Conservation (phyloP, 2,329 filamentous ascomycete genomes). For the Fusarium agapanthi region DNA sequence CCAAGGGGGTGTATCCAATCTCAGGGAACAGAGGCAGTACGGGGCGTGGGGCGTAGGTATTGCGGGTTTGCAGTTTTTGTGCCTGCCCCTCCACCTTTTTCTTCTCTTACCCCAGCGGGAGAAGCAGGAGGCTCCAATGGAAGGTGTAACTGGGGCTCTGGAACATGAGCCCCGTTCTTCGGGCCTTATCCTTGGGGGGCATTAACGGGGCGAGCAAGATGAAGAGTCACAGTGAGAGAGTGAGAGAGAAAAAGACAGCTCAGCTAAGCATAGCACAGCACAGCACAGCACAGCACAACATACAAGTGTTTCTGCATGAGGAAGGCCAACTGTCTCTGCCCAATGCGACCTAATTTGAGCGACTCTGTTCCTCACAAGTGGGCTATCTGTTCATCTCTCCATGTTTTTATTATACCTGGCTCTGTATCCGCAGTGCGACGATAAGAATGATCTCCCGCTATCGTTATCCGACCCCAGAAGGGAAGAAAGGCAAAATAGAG, state of each 20-base stretch:
- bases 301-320: neutral
- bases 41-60: constrained; percentile 32
- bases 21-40: constrained; percentile 12
- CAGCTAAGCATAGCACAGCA: constrained; percentile 15
- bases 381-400: constrained; percentile 3
- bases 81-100: constrained; percentile 37
- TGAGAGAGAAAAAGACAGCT: constrained; percentile 4
- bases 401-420: neutral
- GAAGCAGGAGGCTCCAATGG: constrained; percentile 42
- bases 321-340: constrained; percentile 14
- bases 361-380: neutral
- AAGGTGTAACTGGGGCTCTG: constrained; percentile 34
- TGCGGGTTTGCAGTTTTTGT: constrained; percentile 18
- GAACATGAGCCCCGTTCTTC: constrained; percentile 39
- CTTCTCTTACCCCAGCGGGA: constrained; percentile 39
- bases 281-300: neutral
- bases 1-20: constrained; percentile 12
- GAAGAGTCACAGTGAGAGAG: constrained; percentile 20
- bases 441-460: constrained; percentile 32
- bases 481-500: constrained; percentile 23
- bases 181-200: constrained; percentile 35
- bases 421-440: constrained; percentile 10
- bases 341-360: neutral
- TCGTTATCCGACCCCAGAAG: constrained; percentile 28
- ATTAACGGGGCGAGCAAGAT: constrained; percentile 32